A percentile compares a stretch with the other conserved stretches of the same genome.
phyloP scores from a whole-genome alignment of 106 monocot species.

The Apostasia shenzhenica region DNA sequence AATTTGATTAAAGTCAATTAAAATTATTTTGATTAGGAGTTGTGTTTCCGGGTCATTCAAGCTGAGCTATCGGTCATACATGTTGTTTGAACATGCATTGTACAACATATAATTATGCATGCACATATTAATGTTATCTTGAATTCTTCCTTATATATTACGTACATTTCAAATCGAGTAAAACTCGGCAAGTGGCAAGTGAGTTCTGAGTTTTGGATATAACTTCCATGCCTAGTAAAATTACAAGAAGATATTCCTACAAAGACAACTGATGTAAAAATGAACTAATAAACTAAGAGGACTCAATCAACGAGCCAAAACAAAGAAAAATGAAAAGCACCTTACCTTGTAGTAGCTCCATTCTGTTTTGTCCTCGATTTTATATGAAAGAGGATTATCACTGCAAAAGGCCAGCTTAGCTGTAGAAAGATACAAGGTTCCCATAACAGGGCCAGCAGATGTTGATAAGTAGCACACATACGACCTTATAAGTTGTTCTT shows the following conservation, averaged over 20 bases:
- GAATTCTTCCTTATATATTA: too few relatives aligned
- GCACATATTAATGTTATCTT: too few relatives aligned
- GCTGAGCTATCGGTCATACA: too few relatives aligned
- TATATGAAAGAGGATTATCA: constrained; percentile 25
- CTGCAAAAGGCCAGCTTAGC: constrained; percentile 21
- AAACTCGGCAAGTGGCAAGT: too few relatives aligned
- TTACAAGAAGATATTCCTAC: neutral
- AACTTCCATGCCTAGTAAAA: neutral
- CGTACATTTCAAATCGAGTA: neutral
- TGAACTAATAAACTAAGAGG: neutral
- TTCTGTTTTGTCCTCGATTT: constrained; percentile 13
- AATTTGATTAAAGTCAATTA: too few relatives aligned
- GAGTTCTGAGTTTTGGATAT: too few relatives aligned
- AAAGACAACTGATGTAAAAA: neutral
- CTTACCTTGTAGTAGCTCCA: constrained; percentile 27
- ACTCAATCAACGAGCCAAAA: neutral
- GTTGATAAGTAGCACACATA: constrained; percentile 20
- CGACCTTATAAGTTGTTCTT: constrained; percentile 18
- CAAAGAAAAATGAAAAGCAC: neutral
- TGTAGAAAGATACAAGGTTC: constrained; percentile 18
- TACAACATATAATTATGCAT: too few relatives aligned
- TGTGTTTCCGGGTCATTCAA: too few relatives aligned
- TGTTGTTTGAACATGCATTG: too few relatives aligned
- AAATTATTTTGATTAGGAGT: too few relatives aligned
- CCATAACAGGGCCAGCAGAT: constrained; percentile 24